Evolutionary conservation across 2,329 filamentous ascomycete genomes (phyloP), one percentile per base, ranked within the genome.

Genomic region (Apiospora kogelbergensis): DNA sequence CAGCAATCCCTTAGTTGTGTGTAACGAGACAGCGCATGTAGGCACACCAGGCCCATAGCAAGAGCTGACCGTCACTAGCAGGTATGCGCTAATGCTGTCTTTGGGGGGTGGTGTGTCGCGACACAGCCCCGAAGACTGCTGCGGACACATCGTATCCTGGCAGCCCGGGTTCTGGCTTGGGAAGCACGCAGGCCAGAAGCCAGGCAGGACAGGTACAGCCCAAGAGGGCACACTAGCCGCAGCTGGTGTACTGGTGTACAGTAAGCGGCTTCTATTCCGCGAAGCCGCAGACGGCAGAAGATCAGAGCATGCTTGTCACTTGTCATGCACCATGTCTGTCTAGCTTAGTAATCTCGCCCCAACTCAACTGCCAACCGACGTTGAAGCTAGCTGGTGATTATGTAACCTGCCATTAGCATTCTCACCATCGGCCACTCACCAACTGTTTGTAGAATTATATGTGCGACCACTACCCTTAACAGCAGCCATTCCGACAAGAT

Each of bases 81-180:
- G 3, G 20, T 33, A 13, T 60, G 53, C 26, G n/a, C 26, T 30
- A 24, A 33, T 33, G 1, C 9, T 57, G 26, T 33, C 48, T 5
- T 57, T 60, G 53, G 53, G 53, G 53, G 53, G 53, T 60, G 53
- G 26, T 60, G 22, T 60, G 30, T 60, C 26, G 30, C 53, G 53
- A 37, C 53, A 60, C 53, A 60, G 53, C 53, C 53, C 33, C 53
- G 37, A 33, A 33, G 33, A 30, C 48, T 53, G 53, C 53, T 60
- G 53, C 53, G 53, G 53, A 60, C 53, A 37, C 53, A 60, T 37
- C 53, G 30, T 60, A 60, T 37, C 17, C 53, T 33, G n/a, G 53
- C 17, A 60, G 37, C 4, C 33, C 7, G 33, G 33, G 7, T 4
- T 3, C 33, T 33, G 7, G 33, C 4, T 33, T 4, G 3, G 33